Conservation (phyloP, 192 early-diverging fungal species). For the Entomortierella parvispora region DNA sequence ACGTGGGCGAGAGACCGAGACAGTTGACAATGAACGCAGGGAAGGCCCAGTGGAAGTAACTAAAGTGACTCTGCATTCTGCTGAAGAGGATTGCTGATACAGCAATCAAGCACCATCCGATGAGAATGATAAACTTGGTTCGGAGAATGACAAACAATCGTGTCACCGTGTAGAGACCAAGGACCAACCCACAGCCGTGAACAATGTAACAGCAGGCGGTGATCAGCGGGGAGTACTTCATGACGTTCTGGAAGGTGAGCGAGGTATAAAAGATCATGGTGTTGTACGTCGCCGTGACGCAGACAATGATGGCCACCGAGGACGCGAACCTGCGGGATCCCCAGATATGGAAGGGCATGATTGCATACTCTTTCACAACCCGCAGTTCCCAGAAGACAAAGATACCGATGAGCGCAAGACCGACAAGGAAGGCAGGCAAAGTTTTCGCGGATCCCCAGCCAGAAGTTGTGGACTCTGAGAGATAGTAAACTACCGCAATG, state of each 20-base stretch:
- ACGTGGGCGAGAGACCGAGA: slow-evolving; percentile 4
- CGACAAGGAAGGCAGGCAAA: slow-evolving; percentile 42
- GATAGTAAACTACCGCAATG: slow-evolving; percentile 42
- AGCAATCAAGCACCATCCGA: background rate
- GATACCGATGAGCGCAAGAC: slow-evolving; percentile 34
- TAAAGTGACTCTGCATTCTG: background rate
- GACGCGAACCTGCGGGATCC: slow-evolving; percentile 49
- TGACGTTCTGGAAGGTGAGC: slow-evolving; percentile 57
- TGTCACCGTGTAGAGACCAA: slow-evolving; percentile 40
- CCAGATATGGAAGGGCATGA: slow-evolving; percentile 57
- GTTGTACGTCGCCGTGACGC: slow-evolving; percentile 41
- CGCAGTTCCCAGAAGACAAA: slow-evolving; percentile 52
- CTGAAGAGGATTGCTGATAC: background rate
- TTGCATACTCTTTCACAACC: slow-evolving; percentile 30
- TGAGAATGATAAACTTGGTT: background rate
- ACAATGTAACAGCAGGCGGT: slow-evolving; percentile 59
- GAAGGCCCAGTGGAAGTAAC: background rate
- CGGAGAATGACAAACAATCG: slow-evolving; percentile 2
- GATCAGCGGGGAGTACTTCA: slow-evolving; percentile 48
- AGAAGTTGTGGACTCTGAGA: slow-evolving; percentile 35
- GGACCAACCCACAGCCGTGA: slow-evolving; percentile 50
- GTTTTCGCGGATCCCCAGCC: slow-evolving; percentile 44
- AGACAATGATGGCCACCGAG: slow-evolving; percentile 34
- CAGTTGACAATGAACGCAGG: slow-evolving; percentile 7
- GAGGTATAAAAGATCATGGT: slow-evolving; percentile 56